phyloP scores from a whole-genome alignment of 192 early-diverging fungal species.

The Globomyces pollinis-pini region DNA sequence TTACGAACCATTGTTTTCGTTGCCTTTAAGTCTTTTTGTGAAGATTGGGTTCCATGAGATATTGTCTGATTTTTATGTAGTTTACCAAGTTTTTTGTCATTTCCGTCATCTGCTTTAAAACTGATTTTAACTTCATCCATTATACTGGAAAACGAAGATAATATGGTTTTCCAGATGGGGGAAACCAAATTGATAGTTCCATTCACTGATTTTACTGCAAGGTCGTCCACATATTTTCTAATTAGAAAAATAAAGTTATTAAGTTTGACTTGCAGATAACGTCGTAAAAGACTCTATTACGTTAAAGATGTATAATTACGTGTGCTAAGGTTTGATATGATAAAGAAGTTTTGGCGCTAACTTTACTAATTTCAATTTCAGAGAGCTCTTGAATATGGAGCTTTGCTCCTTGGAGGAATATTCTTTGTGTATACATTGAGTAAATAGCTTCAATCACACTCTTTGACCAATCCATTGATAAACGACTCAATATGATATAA shows the following conservation, averaged over 20 bases:
- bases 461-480: conserved; percentile 6
- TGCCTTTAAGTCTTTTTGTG: not conserved
- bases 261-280: not conserved
- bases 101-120: too few relatives aligned
- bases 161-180: too few relatives aligned
- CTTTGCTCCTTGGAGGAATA: not conserved
- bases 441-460: conserved; percentile 8
- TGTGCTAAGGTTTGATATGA: not conserved
- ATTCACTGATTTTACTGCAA: not conserved
- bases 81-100: too few relatives aligned
- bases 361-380: not conserved
- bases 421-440: conserved; percentile 11
- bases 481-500: not conserved
- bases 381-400: not conserved
- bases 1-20: not conserved
- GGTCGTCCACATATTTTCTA: not conserved
- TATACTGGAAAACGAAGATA: too few relatives aligned
- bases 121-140: too few relatives aligned
- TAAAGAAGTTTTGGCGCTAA: not conserved
- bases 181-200: not conserved
- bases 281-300: not conserved
- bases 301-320: too few relatives aligned
- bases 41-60: too few relatives aligned
- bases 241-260: not conserved
- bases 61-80: too few relatives aligned